These are phyloP conservation scores for Fusarium pseudonygamai DNA, from an alignment of 2,329 filamentous ascomycete genomes.

Conservation along the genomic window DNA sequence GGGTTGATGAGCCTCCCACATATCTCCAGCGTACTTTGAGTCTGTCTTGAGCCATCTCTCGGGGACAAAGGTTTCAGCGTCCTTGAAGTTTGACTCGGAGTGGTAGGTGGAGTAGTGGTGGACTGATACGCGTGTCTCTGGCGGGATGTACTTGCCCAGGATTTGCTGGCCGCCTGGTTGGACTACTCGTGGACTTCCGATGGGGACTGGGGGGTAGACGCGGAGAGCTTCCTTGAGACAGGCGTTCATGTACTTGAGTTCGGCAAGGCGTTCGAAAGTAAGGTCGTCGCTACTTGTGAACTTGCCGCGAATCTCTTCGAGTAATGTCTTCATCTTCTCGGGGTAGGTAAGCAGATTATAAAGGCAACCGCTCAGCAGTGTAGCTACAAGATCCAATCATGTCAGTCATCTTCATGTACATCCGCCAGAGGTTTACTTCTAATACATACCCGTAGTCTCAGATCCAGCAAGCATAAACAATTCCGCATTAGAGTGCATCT, in stretches of 20 bases:
- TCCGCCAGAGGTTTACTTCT: fast-evolving
- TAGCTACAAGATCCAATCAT: fast-evolving
- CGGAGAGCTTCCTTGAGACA: conserved; percentile 1
- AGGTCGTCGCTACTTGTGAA: not conserved
- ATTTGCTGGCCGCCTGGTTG: not conserved
- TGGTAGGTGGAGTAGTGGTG: conserved; percentile 18
- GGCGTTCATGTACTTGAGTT: conserved; percentile 8
- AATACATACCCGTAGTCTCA: conserved; percentile 4
- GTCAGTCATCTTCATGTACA: not conserved
- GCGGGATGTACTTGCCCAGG: conserved; percentile 2
- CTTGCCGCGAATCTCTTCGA: not conserved
- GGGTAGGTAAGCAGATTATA: not conserved
- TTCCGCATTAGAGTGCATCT: conserved; percentile 22
- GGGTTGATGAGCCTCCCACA: conserved; percentile 6
- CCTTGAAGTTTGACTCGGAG: conserved; percentile 9
- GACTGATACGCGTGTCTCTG: not conserved
- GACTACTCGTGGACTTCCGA: conserved; percentile 8
- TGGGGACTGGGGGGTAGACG: not conserved
- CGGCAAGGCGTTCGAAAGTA: not conserved
- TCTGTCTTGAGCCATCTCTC: conserved; percentile 20
- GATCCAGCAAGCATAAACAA: conserved; percentile 24
- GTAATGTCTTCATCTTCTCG: not conserved
- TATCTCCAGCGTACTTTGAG: not conserved
- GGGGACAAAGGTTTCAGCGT: not conserved
- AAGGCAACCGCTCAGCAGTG: not conserved